A percentile compares a stretch with the other conserved stretches of the same genome.
Evolutionary conservation across 208 protist genomes (phyloP).

Genomic region (Trichomonas tenax): DNA sequence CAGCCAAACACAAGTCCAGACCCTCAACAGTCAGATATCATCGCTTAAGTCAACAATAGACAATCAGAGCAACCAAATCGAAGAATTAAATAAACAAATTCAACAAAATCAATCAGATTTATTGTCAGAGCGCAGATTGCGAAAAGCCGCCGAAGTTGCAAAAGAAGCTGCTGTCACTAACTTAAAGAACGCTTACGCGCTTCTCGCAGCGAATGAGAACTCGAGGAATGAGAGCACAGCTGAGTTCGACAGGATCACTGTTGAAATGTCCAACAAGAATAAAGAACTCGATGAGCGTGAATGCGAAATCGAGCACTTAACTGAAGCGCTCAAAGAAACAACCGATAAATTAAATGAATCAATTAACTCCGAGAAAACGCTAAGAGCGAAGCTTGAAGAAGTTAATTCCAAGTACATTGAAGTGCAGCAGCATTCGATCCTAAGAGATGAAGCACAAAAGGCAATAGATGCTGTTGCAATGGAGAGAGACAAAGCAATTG

Average conservation of each 20-base stretch:
- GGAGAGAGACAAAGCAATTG: background rate
- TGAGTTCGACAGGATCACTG: background rate
- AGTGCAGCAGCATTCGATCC: background rate
- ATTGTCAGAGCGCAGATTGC: background rate
- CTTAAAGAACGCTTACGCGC: background rate
- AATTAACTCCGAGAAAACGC: background rate
- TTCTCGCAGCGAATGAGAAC: background rate
- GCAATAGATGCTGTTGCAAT: background rate
- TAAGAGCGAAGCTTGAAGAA: background rate
- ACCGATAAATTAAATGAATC: background rate
- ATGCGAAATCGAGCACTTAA: background rate
- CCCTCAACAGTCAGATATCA: background rate
- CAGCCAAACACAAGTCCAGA: background rate
- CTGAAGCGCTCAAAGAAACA: background rate
- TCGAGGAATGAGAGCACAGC: background rate
- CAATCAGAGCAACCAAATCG: background rate
- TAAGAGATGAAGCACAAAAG: background rate
- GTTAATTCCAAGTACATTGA: background rate
- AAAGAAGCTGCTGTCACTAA: conserved; percentile 11
- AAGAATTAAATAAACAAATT: background rate
- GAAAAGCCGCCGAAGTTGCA: background rate
- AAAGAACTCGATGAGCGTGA: background rate
- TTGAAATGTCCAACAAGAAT: background rate
- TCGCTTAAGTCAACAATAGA: background rate
- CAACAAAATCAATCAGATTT: background rate